Evolutionary conservation across 208 protist species (phyloP), one percentile per base, ranked within the genome.

Genomic region (Strigomonas galati): DNA sequence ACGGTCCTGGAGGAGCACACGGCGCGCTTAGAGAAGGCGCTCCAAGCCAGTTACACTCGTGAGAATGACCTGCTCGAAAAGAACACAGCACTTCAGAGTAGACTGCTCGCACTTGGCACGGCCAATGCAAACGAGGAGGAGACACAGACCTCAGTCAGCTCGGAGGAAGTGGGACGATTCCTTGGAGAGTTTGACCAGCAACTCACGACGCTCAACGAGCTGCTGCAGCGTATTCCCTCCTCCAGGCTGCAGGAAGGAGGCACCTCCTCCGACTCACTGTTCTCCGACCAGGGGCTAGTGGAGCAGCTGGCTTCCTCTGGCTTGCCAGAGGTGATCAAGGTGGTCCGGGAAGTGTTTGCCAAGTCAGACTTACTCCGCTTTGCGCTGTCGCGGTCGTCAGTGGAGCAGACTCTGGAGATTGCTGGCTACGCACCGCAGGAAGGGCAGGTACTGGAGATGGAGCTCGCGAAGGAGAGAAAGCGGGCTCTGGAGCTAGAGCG

Each of bases 21-120:
- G 30, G 7, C 2, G 2, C 23, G 30, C 15, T 35, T 62, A 35
- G 24, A 35, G 56, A 46, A 46, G 30, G 23, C 31, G 9, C 56
- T 62, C 10, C 19, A 46, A 5, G 31, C 3, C 5, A 80, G 71
- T 37, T 35, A 83, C 28, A 49, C 51, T 43, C 79, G 78, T 19
- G 84, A 94, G 55, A 62, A 62, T 17, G 49, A 56, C 2, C 64
- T 91, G 28, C 59, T 76, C 52, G 67, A 77, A 56, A 67, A 80
- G 37, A 76, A 69, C 7, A 71, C 73, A n/a, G 57, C 64, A 4
- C 66, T 87, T 0, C 80, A 94, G 62, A 43, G 48, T 2, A 71
- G 76, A n/a, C 48, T 93, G 17, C 58, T 71, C 0, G 65, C 70
- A 12, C 70, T 86, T 7, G 58, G 44, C 3, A 60, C 71, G 46